Evolutionary conservation across 2,329 filamentous ascomycete genomes (phyloP), one percentile per base, ranked within the genome.

Genomic region (Nemania abortiva): DNA sequence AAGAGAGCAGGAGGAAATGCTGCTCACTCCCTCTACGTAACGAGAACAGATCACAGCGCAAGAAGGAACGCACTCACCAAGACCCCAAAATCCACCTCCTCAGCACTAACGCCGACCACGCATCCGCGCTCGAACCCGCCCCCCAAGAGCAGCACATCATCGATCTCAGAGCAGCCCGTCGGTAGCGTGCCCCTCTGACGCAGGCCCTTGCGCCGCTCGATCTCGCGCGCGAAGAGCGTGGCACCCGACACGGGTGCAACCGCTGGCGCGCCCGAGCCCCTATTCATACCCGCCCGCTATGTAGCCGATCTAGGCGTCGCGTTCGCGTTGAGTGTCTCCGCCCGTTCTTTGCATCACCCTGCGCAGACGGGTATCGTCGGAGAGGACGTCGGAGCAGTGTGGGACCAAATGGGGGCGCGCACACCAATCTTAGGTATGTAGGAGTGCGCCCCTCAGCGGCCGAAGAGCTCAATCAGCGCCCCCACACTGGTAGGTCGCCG

Each of bases 91-190:
- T 80, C 81, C 49, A 83, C 84, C 22, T 85, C 83, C 76, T 88
- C 86, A 0, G 84, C 79, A 64, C 87, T 89, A 63, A 89, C 63
- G 0, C 87, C 88, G 1, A 88, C 83, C 0, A 89, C 82, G 22
- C 78, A 79, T 0, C 86, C 87, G n/a, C 84, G 77, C 75, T 85
- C 82, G 11, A 88, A 78, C 0, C 86, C 86, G 31, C 74, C 77
- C 2, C 79, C 80, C 6, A 82, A 65, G 5, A 89, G 77, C 6
- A 86, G 80, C 34, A 83, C 75, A 2, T 81, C 76, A 70, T 89
- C 87, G 39, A 89, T 71, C 69, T 84, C 85, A 1, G 57, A 50
- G 61, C 85, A 87, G 13, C 86, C 87, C 0, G 81, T 84, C 31
- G 72, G 66, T 34, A 83, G 76, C 4, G 64, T 67, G 0, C 83